Evolutionary conservation across 2,329 filamentous ascomycete genomes (phyloP).

Genomic region (Apiospora kogelbergensis): DNA sequence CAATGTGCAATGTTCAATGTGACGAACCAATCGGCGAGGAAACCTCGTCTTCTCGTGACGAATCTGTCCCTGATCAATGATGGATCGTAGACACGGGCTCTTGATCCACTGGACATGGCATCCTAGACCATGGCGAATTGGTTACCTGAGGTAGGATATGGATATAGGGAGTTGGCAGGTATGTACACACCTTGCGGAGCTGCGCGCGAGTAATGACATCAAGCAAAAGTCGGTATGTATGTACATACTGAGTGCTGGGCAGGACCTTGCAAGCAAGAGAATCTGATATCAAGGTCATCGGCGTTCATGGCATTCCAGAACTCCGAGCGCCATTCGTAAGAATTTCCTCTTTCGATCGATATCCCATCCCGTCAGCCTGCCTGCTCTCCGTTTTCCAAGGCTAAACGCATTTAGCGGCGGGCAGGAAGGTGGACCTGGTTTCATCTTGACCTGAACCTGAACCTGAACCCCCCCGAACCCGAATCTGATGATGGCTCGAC

Average conservation of each 20-base stretch:
- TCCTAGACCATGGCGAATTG: not conserved
- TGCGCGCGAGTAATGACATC: not conserved
- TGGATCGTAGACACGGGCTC: not conserved
- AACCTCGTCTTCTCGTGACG: too few species aligned
- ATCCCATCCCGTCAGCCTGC: not conserved
- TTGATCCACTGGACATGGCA: not conserved
- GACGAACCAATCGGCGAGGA: not conserved
- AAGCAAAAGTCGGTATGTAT: not conserved
- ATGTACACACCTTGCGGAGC: not conserved
- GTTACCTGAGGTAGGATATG: too few species aligned
- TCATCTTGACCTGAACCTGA: not conserved
- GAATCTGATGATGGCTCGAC: not conserved
- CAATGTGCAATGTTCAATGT: not conserved
- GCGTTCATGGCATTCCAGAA: not conserved
- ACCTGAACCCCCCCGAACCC: too few species aligned
- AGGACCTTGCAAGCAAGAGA: not conserved
- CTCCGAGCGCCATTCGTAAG: slow-evolving; percentile 1
- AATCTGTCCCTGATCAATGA: not conserved
- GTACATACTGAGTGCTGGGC: not conserved
- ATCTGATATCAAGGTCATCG: not conserved
- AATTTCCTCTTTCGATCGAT: not conserved
- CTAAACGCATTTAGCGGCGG: not conserved
- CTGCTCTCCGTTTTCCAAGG: not conserved
- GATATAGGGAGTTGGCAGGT: too few species aligned
- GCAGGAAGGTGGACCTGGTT: not conserved